Conservation (phyloP, 768 basidiomycete species). For the Auricularia sp. region DNA sequence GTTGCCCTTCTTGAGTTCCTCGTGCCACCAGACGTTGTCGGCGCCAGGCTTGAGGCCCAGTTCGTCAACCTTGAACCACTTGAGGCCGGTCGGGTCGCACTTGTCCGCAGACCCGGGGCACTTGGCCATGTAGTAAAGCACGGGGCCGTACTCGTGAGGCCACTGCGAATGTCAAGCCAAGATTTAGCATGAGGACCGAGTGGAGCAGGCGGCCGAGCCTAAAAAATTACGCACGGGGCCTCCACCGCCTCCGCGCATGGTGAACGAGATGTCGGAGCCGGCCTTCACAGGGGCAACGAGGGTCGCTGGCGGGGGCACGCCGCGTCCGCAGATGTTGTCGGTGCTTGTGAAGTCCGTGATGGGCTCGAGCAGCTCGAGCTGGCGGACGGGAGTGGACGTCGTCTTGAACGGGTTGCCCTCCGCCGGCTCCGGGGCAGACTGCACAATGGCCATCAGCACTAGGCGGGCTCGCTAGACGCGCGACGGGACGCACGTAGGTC, state of each 20-base stretch:
- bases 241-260: neutral
- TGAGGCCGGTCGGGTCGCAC: neutral
- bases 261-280: neutral
- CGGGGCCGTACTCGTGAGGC: neutral
- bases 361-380: neutral
- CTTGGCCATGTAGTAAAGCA: neutral
- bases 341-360: neutral
- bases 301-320: neutral
- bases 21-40: neutral
- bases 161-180: neutral
- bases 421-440: neutral
- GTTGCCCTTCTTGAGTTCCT: neutral
- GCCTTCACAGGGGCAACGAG: neutral
- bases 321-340: neutral
- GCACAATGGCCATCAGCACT: neutral
- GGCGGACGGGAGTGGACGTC: neutral
- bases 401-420: neutral
- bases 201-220: neutral
- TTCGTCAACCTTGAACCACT: neutral
- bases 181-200: neutral
- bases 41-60: neutral
- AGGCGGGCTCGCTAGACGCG: neutral
- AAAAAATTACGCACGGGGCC: neutral
- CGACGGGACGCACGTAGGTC: neutral
- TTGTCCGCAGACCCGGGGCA: neutral